Conservation (phyloP, 208 protist genomes). For the Wallacemonas rigidus region DNA sequence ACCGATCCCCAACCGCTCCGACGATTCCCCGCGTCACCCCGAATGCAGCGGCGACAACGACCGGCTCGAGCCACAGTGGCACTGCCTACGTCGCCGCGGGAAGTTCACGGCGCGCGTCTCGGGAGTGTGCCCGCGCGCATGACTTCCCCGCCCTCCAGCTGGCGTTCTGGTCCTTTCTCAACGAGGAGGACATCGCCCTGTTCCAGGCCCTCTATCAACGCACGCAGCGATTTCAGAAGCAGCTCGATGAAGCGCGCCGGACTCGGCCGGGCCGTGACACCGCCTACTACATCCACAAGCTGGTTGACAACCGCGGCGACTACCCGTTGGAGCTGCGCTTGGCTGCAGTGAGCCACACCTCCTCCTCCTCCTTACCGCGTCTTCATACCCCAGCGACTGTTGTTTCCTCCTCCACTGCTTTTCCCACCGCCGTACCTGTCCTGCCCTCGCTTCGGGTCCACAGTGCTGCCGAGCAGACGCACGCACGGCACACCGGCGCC, state of each 20-base stretch:
- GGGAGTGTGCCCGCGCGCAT: neutral
- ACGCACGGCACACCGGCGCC: neutral
- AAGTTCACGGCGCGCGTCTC: too few relatives aligned
- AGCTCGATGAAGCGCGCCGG: constrained; percentile 45
- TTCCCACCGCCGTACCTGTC: neutral
- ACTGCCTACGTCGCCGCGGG: too few relatives aligned
- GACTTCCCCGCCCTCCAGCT: constrained; percentile 11
- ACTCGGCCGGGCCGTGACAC: constrained; percentile 40
- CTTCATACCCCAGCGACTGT: too few relatives aligned
- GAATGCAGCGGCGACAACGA: neutral
- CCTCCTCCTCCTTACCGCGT: neutral
- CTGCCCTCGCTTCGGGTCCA: neutral
- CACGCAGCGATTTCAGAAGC: constrained; percentile 56
- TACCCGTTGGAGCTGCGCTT: neutral
- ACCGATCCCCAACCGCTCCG: neutral
- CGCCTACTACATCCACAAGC: constrained; percentile 55
- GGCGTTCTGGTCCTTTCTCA: constrained; percentile 19
- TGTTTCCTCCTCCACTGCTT: too few relatives aligned
- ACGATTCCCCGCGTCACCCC: neutral
- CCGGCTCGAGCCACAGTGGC: too few relatives aligned
- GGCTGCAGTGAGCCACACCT: neutral
- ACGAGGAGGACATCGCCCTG: constrained; percentile 46
- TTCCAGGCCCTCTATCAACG: constrained; percentile 56
- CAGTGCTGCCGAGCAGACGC: neutral
- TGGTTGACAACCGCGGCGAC: constrained; percentile 23